A percentile compares a stretch with the other conserved stretches of the same genome.
Conservation (phyloP, 2,329 filamentous ascomycete species). For the Neoascochyta sp. region DNA sequence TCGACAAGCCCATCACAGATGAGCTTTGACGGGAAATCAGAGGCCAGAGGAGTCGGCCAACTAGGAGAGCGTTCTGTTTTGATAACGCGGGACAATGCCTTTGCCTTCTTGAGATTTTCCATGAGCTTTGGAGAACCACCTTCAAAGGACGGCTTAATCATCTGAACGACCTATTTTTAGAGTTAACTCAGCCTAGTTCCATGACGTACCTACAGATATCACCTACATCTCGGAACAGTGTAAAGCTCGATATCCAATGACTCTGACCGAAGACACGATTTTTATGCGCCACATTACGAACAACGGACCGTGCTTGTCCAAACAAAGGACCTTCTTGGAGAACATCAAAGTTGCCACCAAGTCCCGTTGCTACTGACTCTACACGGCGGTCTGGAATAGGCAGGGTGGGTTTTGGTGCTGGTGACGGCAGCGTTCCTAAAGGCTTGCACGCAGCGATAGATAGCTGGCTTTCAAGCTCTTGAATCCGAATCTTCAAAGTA, state of each 20-base stretch:
- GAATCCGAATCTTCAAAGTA: constrained; percentile 40
- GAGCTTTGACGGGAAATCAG: constrained; percentile 47
- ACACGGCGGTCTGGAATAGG: too few relatives aligned
- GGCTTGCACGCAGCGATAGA: too few relatives aligned
- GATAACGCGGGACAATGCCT: constrained; percentile 51
- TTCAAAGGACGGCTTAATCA: constrained; percentile 43
- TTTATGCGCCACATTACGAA: constrained; percentile 52
- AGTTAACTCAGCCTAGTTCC: too few relatives aligned
- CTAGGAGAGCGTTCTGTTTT: constrained; percentile 48
- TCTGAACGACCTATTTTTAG: too few relatives aligned
- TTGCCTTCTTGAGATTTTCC: constrained; percentile 48
- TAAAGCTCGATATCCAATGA: constrained; percentile 54
- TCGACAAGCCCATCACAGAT: constrained; percentile 49
- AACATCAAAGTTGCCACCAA: constrained; percentile 47
- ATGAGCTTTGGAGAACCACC: constrained; percentile 40
- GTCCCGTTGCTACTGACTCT: too few relatives aligned
- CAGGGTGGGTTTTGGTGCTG: too few relatives aligned
- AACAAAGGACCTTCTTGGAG: constrained; percentile 37
- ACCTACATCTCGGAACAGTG: constrained; percentile 43
- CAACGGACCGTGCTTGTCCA: constrained; percentile 33
- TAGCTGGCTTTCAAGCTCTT: constrained; percentile 45
- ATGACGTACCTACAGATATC: too few relatives aligned
- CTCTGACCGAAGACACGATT: constrained; percentile 56
- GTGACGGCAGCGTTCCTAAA: constrained; percentile 5
- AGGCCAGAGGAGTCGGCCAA: constrained; percentile 47